phyloP scores from a whole-genome alignment of 2,329 filamentous ascomycete genomes.

The Fusarium tjaetaba region DNA sequence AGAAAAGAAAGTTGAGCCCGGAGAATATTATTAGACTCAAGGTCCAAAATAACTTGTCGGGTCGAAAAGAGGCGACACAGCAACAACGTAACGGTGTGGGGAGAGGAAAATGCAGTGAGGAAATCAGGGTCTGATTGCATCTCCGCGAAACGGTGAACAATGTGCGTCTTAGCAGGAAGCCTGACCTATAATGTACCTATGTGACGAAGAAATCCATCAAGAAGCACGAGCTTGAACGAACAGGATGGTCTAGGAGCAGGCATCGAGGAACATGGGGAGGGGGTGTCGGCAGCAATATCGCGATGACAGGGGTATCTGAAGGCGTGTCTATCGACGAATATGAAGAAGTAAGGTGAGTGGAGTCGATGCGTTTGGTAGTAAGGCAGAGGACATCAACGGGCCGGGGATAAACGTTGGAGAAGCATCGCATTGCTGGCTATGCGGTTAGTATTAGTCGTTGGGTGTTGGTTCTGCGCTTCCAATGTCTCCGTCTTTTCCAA shows the following conservation, averaged over 20 bases:
- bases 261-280: constrained; percentile 16
- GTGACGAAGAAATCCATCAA: constrained; percentile 30
- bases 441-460: constrained; percentile 10
- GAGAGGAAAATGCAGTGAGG: constrained; percentile 34
- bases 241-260: constrained; percentile 22
- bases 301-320: constrained; percentile 15
- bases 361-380: constrained; percentile 41
- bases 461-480: constrained; percentile 22
- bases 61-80: constrained; percentile 39
- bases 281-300: constrained; percentile 9
- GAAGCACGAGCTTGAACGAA: constrained; percentile 36
- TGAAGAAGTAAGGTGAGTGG: constrained; percentile 36
- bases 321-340: constrained; percentile 20
- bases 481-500: constrained; percentile 19
- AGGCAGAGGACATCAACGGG: constrained; percentile 42
- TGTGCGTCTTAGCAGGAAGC: constrained; percentile 36
- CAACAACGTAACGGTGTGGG: constrained; percentile 37
- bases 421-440: constrained; percentile 24
- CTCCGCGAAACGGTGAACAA: constrained; percentile 36
- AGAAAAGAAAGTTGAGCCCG: constrained; percentile 40
- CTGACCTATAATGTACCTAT: constrained; percentile 37
- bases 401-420: constrained; percentile 33
- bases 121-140: constrained; percentile 42
- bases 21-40: constrained; percentile 34
- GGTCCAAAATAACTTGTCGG: constrained; percentile 16